Percentiles rank a stretch among this genome's conserved stretches.
phyloP scores from a whole-genome alignment of 306 rosid species.

The Calophaca sinica region DNA sequence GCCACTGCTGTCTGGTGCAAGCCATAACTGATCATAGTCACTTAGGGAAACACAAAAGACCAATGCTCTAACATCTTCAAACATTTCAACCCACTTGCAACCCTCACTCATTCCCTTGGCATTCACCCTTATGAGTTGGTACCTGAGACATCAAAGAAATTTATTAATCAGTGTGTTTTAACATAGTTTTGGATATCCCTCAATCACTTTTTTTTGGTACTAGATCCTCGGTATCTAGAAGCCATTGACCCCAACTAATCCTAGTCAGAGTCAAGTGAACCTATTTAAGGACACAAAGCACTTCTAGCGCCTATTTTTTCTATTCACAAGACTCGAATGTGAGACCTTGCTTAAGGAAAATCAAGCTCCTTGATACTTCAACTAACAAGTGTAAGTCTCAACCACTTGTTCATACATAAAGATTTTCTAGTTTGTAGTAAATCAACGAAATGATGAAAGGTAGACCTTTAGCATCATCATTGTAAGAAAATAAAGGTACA shows the following conservation, averaged over 20 bases:
- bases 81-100: conserved; percentile 99
- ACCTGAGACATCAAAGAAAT: conserved; percentile 61
- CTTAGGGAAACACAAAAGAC: conserved; percentile 84
- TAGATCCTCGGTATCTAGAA: neutral
- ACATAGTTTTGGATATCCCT: neutral
- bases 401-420: neutral
- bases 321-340: neutral
- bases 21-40: conserved; percentile 79
- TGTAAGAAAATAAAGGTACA: conserved; percentile 3
- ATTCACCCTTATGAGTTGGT: conserved; percentile 94
- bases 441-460: conserved; percentile 14
- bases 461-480: conserved; percentile 8
- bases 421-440: conserved; percentile 16
- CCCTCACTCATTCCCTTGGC: conserved; percentile 96
- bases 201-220: neutral
- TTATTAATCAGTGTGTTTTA: conserved; percentile 23
- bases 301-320: neutral
- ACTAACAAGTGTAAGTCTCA: neutral
- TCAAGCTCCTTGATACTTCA: neutral
- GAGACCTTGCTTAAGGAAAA: neutral
- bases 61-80: conserved; percentile 91
- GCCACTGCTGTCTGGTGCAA: conserved; percentile 69
- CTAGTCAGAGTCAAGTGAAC: neutral
- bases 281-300: neutral
- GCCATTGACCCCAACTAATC: neutral